These are phyloP conservation scores for Xerocomus brunneocitrinus DNA, from an alignment of 768 basidiomycete species.

Conservation along the genomic window DNA sequence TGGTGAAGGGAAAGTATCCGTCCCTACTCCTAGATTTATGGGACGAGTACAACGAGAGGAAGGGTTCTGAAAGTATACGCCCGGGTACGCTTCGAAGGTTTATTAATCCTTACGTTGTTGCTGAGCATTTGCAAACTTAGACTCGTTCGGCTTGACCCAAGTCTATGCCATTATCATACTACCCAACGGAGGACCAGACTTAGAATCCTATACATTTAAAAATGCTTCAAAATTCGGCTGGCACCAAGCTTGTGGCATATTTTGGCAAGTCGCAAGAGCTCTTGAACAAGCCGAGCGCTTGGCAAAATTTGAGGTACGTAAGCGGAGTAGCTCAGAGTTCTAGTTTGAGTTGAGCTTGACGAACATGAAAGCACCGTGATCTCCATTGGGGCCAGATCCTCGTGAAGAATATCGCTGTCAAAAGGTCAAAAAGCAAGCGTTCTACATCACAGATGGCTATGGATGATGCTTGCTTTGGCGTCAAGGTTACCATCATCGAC, in stretches of 20 bases:
- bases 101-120: conserved; percentile 1
- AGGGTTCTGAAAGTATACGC: conserved; percentile 78
- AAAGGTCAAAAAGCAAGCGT: conserved; percentile 32
- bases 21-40: conserved; percentile 71
- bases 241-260: conserved; percentile 82
- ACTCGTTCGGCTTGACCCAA: conserved; percentile 71
- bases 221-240: conserved; percentile 59
- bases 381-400: conserved; percentile 98
- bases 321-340: neutral
- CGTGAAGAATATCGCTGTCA: conserved; percentile 50
- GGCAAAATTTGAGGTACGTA: conserved; percentile 80
- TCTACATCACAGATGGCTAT: conserved; percentile 41
- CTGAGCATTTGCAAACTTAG: conserved; percentile 35
- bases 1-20: conserved; percentile 86
- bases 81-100: conserved; percentile 55
- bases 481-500: conserved; percentile 86
- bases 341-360: conserved; percentile 1
- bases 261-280: conserved; percentile 84
- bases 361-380: conserved; percentile 77
- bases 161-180: conserved; percentile 87
- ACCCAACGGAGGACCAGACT: conserved; percentile 84
- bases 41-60: conserved; percentile 76
- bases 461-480: conserved; percentile 64
- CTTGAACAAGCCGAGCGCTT: conserved; percentile 77
- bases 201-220: conserved; percentile 78